phyloP scores from a whole-genome alignment of 352 stramenopile genomes.

The Globisporangium parvum region DNA sequence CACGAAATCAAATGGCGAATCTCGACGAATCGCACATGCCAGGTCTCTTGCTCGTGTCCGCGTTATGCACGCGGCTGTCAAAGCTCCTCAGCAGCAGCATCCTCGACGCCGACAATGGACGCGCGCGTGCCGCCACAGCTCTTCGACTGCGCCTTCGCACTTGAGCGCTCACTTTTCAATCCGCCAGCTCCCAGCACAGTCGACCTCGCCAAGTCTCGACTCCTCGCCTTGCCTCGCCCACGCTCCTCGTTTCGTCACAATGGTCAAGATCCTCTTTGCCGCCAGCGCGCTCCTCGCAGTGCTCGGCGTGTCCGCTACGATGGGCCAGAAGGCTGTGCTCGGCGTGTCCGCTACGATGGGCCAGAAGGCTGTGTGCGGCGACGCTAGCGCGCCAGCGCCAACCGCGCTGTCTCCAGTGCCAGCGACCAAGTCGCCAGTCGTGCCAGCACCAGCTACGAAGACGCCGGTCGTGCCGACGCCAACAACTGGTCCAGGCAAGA shows the following conservation, averaged over 20 bases:
- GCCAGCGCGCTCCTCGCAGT: slow-evolving; percentile 19
- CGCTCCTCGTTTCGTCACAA: slow-evolving; percentile 7
- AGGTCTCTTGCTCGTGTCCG: too few relatives aligned
- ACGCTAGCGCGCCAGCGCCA: slow-evolving; percentile 13
- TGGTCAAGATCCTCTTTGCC: slow-evolving; percentile 41
- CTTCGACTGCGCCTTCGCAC: too few relatives aligned
- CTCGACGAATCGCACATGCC: not conserved
- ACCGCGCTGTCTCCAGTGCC: not conserved
- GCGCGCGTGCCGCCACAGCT: too few relatives aligned
- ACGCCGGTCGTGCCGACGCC: not conserved
- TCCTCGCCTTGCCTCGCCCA: not conserved
- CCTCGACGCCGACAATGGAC: too few relatives aligned
- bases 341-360: slow-evolving; percentile 17
- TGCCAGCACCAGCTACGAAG: not conserved
- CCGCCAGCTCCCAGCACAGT: not conserved
- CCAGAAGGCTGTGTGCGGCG: slow-evolving; percentile 20
- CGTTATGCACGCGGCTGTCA: not conserved
- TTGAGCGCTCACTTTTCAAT: slow-evolving; percentile 3
- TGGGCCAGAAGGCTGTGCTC: slow-evolving; percentile 18
- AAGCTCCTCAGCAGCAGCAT: not conserved
- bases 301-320: slow-evolving; percentile 18
- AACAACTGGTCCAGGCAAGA: slow-evolving; percentile 14
- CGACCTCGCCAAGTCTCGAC: not conserved
- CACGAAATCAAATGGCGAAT: not conserved
- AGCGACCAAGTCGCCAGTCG: not conserved